Percentiles rank a stretch among this genome's conserved stretches.
phyloP scores from a whole-genome alignment of 768 basidiomycete genomes.

The Agaricus subrufescens region DNA sequence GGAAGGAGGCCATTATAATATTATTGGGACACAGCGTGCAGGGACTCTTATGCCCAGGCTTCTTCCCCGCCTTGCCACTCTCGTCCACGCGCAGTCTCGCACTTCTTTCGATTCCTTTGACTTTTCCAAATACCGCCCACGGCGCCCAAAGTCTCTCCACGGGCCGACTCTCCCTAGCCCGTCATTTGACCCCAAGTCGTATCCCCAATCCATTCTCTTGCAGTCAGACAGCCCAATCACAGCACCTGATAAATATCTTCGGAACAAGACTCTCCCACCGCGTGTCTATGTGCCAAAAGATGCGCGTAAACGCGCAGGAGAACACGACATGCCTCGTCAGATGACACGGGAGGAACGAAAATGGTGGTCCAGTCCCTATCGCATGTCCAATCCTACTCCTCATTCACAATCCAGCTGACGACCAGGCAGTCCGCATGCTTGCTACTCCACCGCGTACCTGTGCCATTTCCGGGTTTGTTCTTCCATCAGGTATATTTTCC shows the following conservation, averaged over 20 bases:
- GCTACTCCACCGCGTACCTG: slow-evolving; percentile 13
- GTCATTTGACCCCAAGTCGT: slow-evolving; percentile 40
- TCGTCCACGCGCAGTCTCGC: slow-evolving; percentile 26
- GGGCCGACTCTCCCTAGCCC: slow-evolving; percentile 28
- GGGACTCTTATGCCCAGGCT: slow-evolving; percentile 56
- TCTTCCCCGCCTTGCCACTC: slow-evolving; percentile 56
- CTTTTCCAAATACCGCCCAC: slow-evolving; percentile 15
- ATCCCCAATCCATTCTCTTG: slow-evolving; percentile 60
- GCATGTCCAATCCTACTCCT: slow-evolving; percentile 32
- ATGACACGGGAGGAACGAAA: slow-evolving; percentile 61
- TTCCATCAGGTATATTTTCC: slow-evolving; percentile 13
- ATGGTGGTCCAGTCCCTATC: slow-evolving; percentile 76
- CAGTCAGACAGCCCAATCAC: slow-evolving; percentile 51
- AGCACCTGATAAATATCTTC: slow-evolving; percentile 39
- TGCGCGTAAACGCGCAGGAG: slow-evolving; percentile 15
- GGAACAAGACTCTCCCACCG: slow-evolving; percentile 58
- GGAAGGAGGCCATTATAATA: slow-evolving; percentile 21
- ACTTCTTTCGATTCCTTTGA: slow-evolving; percentile 19
- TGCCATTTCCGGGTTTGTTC: slow-evolving; percentile 10
- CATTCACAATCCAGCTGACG: slow-evolving; percentile 11
- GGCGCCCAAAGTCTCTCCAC: slow-evolving; percentile 27
- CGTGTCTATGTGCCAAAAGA: slow-evolving; percentile 27
- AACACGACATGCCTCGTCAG: slow-evolving; percentile 38
- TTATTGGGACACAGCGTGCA: not conserved
- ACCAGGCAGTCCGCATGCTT: slow-evolving; percentile 16